Conservation (phyloP, 2,329 filamentous ascomycete genomes). For the Ceratocystis alfenasii region DNA sequence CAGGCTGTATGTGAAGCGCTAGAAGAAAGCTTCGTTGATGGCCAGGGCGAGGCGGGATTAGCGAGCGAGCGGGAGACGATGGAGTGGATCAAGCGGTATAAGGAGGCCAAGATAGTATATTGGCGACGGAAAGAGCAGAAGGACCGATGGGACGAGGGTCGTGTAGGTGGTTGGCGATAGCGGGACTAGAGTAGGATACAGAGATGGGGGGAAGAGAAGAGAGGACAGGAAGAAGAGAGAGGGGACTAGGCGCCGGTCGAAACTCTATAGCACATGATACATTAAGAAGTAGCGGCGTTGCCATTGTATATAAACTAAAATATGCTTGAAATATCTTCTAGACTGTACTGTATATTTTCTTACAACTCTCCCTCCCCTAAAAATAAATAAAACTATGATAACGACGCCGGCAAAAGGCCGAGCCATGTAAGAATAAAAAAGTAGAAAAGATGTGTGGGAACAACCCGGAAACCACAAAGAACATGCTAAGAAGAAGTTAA, state of each 20-base stretch:
- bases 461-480: neutral
- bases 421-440: neutral
- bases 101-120: conserved; percentile 65
- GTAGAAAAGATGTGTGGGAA: neutral
- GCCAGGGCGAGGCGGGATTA: conserved; percentile 30
- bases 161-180: conserved; percentile 84
- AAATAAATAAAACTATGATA: conserved; percentile 1
- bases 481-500: conserved; percentile 9
- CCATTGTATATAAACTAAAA: neutral
- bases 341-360: conserved; percentile 8
- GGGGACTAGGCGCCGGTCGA: neutral
- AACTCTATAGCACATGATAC: neutral
- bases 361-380: neutral
- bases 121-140: conserved; percentile 78
- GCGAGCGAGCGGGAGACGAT: conserved; percentile 69
- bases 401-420: neutral
- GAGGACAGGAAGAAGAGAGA: too few species aligned
- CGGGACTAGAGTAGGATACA: too few species aligned
- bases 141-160: conserved; percentile 88
- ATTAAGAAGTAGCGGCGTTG: neutral
- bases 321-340: conserved; percentile 7
- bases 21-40: conserved; percentile 84
- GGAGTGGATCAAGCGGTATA: conserved; percentile 73
- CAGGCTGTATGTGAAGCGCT: conserved; percentile 67
- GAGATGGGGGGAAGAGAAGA: too few species aligned